Percentiles rank a stretch among this genome's conserved stretches.
These are phyloP conservation scores for Panaeolus cyanescens DNA, from an alignment of 768 basidiomycete genomes.

Conservation along the genomic window DNA sequence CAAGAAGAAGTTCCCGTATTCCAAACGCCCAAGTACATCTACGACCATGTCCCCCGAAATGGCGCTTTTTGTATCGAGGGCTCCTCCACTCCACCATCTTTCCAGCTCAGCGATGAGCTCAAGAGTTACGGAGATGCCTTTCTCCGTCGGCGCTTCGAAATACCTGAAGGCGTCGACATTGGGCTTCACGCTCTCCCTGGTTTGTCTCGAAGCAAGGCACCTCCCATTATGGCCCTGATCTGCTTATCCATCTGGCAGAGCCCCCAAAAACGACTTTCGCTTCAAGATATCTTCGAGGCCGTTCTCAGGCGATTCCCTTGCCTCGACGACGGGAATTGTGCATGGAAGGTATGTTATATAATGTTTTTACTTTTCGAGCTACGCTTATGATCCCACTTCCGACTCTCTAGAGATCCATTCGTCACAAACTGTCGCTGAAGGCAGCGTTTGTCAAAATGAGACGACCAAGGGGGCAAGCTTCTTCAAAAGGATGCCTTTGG, in stretches of 20 bases:
- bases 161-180: constrained; percentile 9
- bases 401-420: constrained; percentile 14
- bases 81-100: background rate
- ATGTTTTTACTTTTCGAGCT: background rate
- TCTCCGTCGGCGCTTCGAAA: constrained; percentile 15
- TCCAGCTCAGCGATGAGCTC: background rate
- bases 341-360: constrained; percentile 56
- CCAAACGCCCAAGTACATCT: background rate
- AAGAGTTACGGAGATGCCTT: constrained; percentile 10
- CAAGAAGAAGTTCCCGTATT: background rate
- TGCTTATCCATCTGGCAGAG: constrained; percentile 72
- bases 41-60: background rate
- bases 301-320: constrained; percentile 58
- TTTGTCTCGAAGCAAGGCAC: constrained; percentile 1
- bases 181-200: constrained; percentile 11
- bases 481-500: background rate
- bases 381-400: background rate
- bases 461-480: background rate
- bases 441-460: constrained; percentile 11
- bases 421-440: constrained; percentile 19
- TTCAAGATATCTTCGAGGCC: constrained; percentile 54
- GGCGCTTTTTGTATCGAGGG: background rate
- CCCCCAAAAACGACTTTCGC: constrained; percentile 50
- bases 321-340: constrained; percentile 41
- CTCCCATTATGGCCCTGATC: constrained; percentile 25